Evolutionary conservation across 805 yeast genomes (phyloP).

Genomic region (Kodamaea sagamina): DNA sequence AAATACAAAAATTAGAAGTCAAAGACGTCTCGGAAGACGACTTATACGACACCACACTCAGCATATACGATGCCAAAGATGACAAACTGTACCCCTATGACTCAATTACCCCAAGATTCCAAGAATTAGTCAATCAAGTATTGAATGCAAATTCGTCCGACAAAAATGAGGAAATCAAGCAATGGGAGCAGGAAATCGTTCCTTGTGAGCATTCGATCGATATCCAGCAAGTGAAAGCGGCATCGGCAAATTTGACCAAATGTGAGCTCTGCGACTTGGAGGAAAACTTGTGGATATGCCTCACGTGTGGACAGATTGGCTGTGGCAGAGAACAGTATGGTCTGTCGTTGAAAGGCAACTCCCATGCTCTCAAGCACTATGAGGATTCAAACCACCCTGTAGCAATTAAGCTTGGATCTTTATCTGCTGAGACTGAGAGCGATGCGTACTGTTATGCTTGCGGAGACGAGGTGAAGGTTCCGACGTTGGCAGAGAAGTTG

Average conservation of each 20-base stretch:
- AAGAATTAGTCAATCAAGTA: slow-evolving; percentile 44
- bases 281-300: slow-evolving; percentile 89
- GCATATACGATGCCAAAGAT: slow-evolving; percentile 41
- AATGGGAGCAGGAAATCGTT: slow-evolving; percentile 88
- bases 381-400: slow-evolving; percentile 65
- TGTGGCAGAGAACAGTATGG: slow-evolving; percentile 97
- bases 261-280: slow-evolving; percentile 64
- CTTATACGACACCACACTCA: slow-evolving; percentile 49
- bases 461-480: slow-evolving; percentile 85
- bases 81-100: slow-evolving; percentile 29
- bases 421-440: slow-evolving; percentile 67
- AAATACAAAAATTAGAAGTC: slow-evolving; percentile 68
- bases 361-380: slow-evolving; percentile 82
- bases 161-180: slow-evolving; percentile 67
- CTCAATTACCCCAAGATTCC: slow-evolving; percentile 24
- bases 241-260: slow-evolving; percentile 27
- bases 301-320: slow-evolving; percentile 86
- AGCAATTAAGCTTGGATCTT: slow-evolving; percentile 88
- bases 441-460: slow-evolving; percentile 90
- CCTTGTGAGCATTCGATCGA: slow-evolving; percentile 76
- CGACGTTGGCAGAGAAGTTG: slow-evolving; percentile 51
- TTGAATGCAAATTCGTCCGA: slow-evolving; percentile 59
- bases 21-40: slow-evolving; percentile 65
- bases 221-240: slow-evolving; percentile 42
- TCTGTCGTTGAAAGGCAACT: slow-evolving; percentile 81